Conservation (phyloP, 2,329 filamentous ascomycete species). For the Trichophyton rubrum region DNA sequence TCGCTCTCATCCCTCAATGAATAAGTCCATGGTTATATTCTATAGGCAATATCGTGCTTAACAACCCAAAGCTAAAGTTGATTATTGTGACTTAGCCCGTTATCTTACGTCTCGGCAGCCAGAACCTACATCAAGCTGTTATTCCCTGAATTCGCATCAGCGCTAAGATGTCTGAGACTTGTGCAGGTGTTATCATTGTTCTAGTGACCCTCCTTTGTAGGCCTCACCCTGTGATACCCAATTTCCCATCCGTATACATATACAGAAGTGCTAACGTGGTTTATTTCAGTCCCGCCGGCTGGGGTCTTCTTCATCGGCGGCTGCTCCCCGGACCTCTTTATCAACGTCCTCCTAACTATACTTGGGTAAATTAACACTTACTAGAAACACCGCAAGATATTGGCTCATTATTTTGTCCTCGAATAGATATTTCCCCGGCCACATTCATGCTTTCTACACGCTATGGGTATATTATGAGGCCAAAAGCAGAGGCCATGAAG, state of each 20-base stretch:
- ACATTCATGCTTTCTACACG: slow-evolving; percentile 69
- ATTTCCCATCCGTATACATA: neutral
- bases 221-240: neutral
- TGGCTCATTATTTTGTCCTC: neutral
- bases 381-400: slow-evolving; percentile 6
- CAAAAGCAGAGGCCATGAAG: slow-evolving; percentile 21
- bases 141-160: neutral
- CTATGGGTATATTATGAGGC: slow-evolving; percentile 75
- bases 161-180: slow-evolving; percentile 16
- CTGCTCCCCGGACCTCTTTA: slow-evolving; percentile 51
- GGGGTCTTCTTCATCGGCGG: slow-evolving; percentile 53
- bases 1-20: no score
- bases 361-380: slow-evolving; percentile 40
- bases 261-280: neutral
- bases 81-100: no score
- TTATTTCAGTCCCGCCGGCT: slow-evolving; percentile 47
- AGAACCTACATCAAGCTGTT: neutral
- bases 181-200: slow-evolving; percentile 32
- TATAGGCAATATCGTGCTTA: no score
- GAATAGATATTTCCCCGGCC: slow-evolving; percentile 57
- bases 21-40: no score
- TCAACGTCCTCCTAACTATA: slow-evolving; percentile 55
- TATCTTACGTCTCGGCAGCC: no score
- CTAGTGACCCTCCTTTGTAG: slow-evolving; percentile 37
- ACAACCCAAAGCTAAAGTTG: no score